Evolutionary conservation across 176 grass and related monocot species (phyloP).

Genomic region (Microstegium vimineum): DNA sequence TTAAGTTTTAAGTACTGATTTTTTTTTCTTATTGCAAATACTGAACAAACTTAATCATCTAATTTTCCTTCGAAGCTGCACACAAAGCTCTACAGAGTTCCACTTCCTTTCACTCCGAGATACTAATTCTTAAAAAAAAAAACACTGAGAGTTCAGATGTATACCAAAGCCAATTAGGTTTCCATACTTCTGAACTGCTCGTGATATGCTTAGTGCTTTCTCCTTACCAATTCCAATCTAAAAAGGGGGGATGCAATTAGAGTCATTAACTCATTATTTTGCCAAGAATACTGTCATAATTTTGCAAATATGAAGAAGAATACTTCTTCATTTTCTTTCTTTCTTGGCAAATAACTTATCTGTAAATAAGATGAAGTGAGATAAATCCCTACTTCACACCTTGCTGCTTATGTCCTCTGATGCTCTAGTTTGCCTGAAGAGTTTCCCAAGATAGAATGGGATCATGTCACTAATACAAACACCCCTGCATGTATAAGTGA

Average conservation of each 20-base stretch:
- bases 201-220: slow-evolving; percentile 52
- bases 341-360: neutral
- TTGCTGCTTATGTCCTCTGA: slow-evolving; percentile 70
- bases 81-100: neutral
- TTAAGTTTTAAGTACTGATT: neutral
- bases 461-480: slow-evolving; percentile 92
- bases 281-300: neutral
- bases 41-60: neutral
- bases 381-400: slow-evolving; percentile 37
- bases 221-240: slow-evolving; percentile 87
- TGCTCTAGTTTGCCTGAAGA: slow-evolving; percentile 73
- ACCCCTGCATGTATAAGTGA: slow-evolving; percentile 49
- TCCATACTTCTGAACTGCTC: slow-evolving; percentile 66
- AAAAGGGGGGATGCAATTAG: slow-evolving; percentile 35
- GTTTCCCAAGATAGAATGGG: slow-evolving; percentile 73
- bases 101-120: neutral
- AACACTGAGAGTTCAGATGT: slow-evolving; percentile 5
- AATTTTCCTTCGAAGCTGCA: neutral
- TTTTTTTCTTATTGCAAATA: neutral
- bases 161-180: slow-evolving; percentile 93
- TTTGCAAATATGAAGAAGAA: neutral
- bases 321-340: neutral
- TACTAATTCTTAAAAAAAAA: slow-evolving; percentile 1
- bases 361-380: neutral
- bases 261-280: neutral